phyloP scores from a whole-genome alignment of 495 filamentous ascomycete species.

The Parathielavia appendiculata region DNA sequence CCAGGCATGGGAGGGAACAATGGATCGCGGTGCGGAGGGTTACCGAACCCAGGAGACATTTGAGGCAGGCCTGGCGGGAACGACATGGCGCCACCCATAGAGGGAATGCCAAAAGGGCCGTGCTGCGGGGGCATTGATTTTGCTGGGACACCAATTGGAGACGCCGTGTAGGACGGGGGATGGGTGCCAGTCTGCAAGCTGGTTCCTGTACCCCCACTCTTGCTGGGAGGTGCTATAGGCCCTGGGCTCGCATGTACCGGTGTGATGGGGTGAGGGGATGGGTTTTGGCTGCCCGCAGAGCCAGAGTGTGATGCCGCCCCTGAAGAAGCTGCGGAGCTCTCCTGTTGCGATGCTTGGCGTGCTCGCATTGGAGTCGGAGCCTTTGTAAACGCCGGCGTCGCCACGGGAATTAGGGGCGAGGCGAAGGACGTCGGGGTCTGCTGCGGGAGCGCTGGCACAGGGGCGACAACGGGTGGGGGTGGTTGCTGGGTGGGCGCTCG shows the following conservation, averaged over 20 bases:
- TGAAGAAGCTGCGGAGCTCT: conserved; percentile 62
- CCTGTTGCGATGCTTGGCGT: conserved; percentile 77
- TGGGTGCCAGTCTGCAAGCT: conserved; percentile 16
- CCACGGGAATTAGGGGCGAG: conserved; percentile 73
- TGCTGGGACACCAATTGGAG: conserved; percentile 21
- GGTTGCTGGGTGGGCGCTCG: conserved; percentile 35
- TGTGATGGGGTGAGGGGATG: conserved; percentile 57
- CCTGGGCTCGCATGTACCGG: conserved; percentile 54
- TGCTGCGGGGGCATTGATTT: conserved; percentile 39
- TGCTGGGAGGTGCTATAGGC: conserved; percentile 45
- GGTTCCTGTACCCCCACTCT: conserved; percentile 25
- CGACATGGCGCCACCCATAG: conserved; percentile 27
- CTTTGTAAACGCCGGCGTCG: conserved; percentile 79
- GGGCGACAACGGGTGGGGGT: conserved; percentile 44
- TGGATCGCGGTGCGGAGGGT: conserved; percentile 27
- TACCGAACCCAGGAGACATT: conserved; percentile 38
- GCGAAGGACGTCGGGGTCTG: conserved; percentile 44
- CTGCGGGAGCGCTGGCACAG: conserved; percentile 48
- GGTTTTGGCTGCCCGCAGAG: conserved; percentile 55
- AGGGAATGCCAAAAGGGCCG: conserved; percentile 35
- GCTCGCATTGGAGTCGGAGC: conserved; percentile 69
- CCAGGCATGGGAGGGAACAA: conserved; percentile 42
- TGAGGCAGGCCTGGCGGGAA: conserved; percentile 36
- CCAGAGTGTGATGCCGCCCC: conserved; percentile 48
- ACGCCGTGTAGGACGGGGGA: conserved; percentile 21